A percentile compares a stretch with the other conserved stretches of the same genome.
Evolutionary conservation across 2,329 filamentous ascomycete species (phyloP).

Genomic region (Cladorrhinum sp.): DNA sequence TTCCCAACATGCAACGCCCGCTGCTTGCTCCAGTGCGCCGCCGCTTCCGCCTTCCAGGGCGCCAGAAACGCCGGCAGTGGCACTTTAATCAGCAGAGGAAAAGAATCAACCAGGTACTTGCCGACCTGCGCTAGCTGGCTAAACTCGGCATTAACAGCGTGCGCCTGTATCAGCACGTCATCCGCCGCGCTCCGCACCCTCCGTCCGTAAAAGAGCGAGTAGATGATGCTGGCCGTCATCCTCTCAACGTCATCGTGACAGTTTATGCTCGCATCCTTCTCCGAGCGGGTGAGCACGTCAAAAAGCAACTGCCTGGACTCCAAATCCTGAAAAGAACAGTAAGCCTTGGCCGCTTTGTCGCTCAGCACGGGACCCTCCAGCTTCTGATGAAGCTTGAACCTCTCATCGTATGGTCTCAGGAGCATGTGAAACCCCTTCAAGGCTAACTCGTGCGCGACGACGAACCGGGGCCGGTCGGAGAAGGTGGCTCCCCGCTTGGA

Average conservation of each 20-base stretch:
- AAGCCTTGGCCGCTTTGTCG: constrained; percentile 32
- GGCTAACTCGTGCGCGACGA: constrained; percentile 34
- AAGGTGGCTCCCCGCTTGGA: constrained; percentile 41
- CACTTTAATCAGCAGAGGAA: constrained; percentile 41
- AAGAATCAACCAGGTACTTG: constrained; percentile 39
- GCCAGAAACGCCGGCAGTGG: constrained; percentile 40
- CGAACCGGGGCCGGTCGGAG: constrained; percentile 39
- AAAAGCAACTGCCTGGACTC: constrained; percentile 44
- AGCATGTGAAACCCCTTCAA: constrained; percentile 38
- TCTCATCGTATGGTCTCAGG: constrained; percentile 40
- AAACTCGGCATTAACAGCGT: constrained; percentile 29
- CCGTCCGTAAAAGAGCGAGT: constrained; percentile 37
- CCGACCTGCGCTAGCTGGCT: constrained; percentile 31
- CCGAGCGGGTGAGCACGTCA: constrained; percentile 36
- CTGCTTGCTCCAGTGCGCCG: constrained; percentile 27
- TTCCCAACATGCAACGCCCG: constrained; percentile 29
- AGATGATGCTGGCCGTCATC: constrained; percentile 37
- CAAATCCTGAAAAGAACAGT: constrained; percentile 43
- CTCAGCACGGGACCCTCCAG: constrained; percentile 37
- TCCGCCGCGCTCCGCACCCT: constrained; percentile 20
- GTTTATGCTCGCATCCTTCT: constrained; percentile 21
- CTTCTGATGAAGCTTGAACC: constrained; percentile 39
- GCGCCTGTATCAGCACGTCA: constrained; percentile 29
- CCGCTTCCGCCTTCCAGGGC: constrained; percentile 35
- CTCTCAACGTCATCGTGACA: constrained; percentile 36